Evolutionary conservation across 139 green algal species (phyloP), one percentile per base, ranked within the genome.

Genomic region (Chlorella vulgaris): DNA sequence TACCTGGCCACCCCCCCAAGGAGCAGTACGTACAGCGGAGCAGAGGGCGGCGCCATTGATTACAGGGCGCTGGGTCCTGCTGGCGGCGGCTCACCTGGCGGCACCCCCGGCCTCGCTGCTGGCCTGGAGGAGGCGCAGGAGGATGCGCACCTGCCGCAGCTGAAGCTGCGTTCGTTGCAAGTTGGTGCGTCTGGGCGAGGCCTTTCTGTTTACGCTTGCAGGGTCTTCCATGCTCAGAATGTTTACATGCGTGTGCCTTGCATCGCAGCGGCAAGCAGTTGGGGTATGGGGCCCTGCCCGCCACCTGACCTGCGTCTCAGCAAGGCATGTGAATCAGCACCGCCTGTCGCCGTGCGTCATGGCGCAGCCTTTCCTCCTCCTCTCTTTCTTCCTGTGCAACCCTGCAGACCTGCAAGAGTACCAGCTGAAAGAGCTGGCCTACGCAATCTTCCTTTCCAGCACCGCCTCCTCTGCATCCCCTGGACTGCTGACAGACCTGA

Each of bases 371-470:
- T 8, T 21, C 55, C 15, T 65, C 18, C 55, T 65, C 13, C 55
- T 65, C 55, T n/a, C 15, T 65, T 28, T 55, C 38, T 29, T 75
- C 71, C 53, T n/a, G 66, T n/a, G n/a, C n/a, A n/a, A n/a, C n/a
- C n/a, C 80, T 74, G 36, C 77, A 84, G 83, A 69, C n/a, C 73
- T 91, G 76, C 76, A 81, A 31, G 87, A 90, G 71, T 33, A 79
- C 31, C 69, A 90, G 60, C 74, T 91, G 28, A 82, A 88, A 70
- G 81, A 87, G 47, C 65, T 90, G n/a, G 81, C 86, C 13, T 90
- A 87, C 47, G 47, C 74, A 28, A 80, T 90, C 29, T 90, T 90
- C 65, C 58, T 85, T 33, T 78, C 61, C 38, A 71, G 62, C 33
- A 74, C 60, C 62, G 53, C 65, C 43, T 53, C 55, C 35, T 7